Percentiles rank a stretch among this genome's conserved stretches.
Evolutionary conservation across 129 eudicot genomes (phyloP).

Genomic region (Centella asiatica): DNA sequence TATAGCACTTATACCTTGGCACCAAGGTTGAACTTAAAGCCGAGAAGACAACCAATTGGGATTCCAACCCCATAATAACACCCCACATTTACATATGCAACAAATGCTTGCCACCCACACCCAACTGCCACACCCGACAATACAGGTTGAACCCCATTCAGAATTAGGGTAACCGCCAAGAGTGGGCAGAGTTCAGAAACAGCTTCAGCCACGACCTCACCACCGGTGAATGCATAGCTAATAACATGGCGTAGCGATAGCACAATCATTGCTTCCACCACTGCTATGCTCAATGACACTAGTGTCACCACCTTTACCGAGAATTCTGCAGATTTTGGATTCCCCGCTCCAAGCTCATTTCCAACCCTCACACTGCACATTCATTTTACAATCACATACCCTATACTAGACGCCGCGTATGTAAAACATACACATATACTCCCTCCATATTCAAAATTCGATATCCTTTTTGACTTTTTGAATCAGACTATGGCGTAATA

Average conservation of each 20-base stretch:
- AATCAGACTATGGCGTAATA: too few relatives aligned
- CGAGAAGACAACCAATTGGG: slow-evolving; percentile 72
- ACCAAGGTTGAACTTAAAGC: slow-evolving; percentile 64
- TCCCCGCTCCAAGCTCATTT: slow-evolving; percentile 86
- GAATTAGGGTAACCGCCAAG: slow-evolving; percentile 59
- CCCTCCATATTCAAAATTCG: too few relatives aligned
- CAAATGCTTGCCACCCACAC: slow-evolving; percentile 95
- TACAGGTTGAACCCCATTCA: slow-evolving; percentile 87
- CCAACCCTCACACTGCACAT: slow-evolving; percentile 77
- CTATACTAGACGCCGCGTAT: too few relatives aligned
- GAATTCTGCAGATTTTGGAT: slow-evolving; percentile 76
- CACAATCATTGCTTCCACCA: slow-evolving; percentile 38
- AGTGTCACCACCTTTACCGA: slow-evolving; percentile 57
- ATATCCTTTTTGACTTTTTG: too few relatives aligned
- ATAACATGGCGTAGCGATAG: slow-evolving; percentile 47
- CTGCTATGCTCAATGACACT: slow-evolving; percentile 46
- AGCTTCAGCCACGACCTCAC: slow-evolving; percentile 55
- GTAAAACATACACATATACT: too few relatives aligned
- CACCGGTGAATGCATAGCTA: slow-evolving; percentile 72
- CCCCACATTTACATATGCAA: slow-evolving; percentile 85
- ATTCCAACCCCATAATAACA: slow-evolving; percentile 83
- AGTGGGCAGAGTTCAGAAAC: slow-evolving; percentile 88
- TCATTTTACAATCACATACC: not conserved
- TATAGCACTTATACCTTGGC: slow-evolving; percentile 38
- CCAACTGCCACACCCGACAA: slow-evolving; percentile 91